phyloP scores from a whole-genome alignment of 1,284 basidiomycete genomes.

The Sporisorium scitamineum region DNA sequence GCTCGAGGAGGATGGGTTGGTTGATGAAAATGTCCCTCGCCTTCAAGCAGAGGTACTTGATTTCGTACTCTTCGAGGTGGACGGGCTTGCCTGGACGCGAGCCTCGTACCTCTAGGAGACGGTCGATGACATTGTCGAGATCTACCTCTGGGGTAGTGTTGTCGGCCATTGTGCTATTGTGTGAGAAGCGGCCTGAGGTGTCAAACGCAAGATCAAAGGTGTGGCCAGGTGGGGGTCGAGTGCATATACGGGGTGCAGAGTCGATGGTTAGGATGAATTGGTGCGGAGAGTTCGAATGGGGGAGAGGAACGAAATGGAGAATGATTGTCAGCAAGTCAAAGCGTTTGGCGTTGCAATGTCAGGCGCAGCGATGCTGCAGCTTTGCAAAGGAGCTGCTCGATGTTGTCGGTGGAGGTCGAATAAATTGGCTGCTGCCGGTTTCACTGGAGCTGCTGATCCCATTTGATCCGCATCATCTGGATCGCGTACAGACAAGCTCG shows the following conservation, averaged over 20 bases:
- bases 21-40: conserved; percentile 95
- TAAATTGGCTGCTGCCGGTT: background rate
- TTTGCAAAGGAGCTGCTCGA: background rate
- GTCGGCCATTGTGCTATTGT: conserved; percentile 61
- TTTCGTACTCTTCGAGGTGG: conserved; percentile 93
- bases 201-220: background rate
- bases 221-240: background rate
- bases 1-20: conserved; percentile 91
- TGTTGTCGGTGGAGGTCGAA: background rate
- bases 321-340: conserved; percentile 3
- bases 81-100: conserved; percentile 92
- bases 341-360: background rate
- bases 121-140: conserved; percentile 69
- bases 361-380: background rate
- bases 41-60: conserved; percentile 94
- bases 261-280: background rate
- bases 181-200: conserved; percentile 27
- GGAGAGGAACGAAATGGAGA: background rate
- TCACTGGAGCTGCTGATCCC: background rate
- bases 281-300: background rate
- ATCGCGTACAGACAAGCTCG: background rate
- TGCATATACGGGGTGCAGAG: conserved; percentile 3
- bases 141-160: conserved; percentile 65
- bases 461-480: background rate
- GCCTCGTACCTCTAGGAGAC: conserved; percentile 77